Evolutionary conservation across 2,329 filamentous ascomycete species (phyloP).

Genomic region (Cercospora brassicicola): DNA sequence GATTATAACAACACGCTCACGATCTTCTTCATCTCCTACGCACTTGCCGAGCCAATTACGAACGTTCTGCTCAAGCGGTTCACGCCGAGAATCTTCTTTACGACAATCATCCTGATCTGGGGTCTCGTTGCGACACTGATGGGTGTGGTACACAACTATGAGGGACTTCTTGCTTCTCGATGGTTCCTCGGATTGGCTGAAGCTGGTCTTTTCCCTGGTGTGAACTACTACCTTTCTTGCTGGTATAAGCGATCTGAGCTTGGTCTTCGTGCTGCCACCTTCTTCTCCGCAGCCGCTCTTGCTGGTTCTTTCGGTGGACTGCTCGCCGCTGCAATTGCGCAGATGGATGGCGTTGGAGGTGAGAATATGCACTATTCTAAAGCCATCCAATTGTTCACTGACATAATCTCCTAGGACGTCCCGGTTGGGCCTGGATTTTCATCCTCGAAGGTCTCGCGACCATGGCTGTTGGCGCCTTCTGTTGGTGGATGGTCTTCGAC

Average conservation of each 20-base stretch:
- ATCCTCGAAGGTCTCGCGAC: constrained; percentile 65
- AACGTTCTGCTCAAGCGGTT: constrained; percentile 76
- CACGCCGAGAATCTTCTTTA: constrained; percentile 70
- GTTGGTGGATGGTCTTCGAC: constrained; percentile 48
- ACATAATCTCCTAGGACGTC: background rate
- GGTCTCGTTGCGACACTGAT: constrained; percentile 45
- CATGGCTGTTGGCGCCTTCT: constrained; percentile 53
- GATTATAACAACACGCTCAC: constrained; percentile 75
- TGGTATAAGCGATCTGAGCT: constrained; percentile 83
- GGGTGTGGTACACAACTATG: constrained; percentile 33
- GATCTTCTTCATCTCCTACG: constrained; percentile 86
- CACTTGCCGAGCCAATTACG: constrained; percentile 73
- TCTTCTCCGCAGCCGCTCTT: constrained; percentile 79
- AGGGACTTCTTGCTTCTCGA: constrained; percentile 33
- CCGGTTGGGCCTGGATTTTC: constrained; percentile 39
- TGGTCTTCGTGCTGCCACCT: constrained; percentile 64
- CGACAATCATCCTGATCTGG: constrained; percentile 75
- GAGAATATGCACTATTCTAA: constrained; percentile 43
- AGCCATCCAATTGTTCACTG: background rate
- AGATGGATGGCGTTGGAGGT: constrained; percentile 65
- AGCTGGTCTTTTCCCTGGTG: constrained; percentile 60
- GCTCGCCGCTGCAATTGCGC: constrained; percentile 68
- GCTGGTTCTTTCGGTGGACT: constrained; percentile 77
- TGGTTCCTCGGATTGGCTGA: constrained; percentile 39
- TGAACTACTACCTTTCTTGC: constrained; percentile 78